Percentiles rank a stretch among this genome's conserved stretches.
Evolutionary conservation across 768 basidiomycete genomes (phyloP).

Genomic region (Auriculariales sp.): DNA sequence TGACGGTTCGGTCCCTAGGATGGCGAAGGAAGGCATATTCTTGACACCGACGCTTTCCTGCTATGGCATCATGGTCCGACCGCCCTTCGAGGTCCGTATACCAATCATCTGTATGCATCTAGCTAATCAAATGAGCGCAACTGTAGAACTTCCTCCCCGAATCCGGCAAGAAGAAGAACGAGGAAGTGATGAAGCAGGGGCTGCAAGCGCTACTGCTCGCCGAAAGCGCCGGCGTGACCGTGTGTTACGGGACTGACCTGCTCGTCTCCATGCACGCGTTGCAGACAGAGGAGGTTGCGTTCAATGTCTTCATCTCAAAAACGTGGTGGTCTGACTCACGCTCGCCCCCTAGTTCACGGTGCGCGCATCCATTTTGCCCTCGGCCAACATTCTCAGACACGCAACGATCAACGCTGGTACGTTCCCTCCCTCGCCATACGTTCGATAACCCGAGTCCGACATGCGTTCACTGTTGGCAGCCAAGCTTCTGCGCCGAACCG

Average conservation of each 20-base stretch:
- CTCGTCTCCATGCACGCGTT: constrained; percentile 50
- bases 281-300: constrained; percentile 34
- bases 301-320: no score
- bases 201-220: constrained; percentile 26
- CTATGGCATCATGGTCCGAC: constrained; percentile 27
- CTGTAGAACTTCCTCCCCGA: constrained; percentile 19
- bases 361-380: constrained; percentile 20
- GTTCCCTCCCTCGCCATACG: not conserved
- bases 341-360: constrained; percentile 23
- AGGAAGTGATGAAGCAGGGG: constrained; percentile 25
- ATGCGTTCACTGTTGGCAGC: constrained; percentile 9
- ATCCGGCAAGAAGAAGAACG: constrained; percentile 24
- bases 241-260: constrained; percentile 21
- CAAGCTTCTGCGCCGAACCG: constrained; percentile 21
- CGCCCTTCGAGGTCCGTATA: constrained; percentile 20
- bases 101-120: not conserved
- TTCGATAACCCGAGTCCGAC: not conserved
- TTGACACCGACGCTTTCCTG: constrained; percentile 29
- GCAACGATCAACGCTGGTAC: constrained; percentile 25
- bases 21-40: constrained; percentile 27
- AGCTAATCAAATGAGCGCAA: no score
- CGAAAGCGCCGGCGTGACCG: constrained; percentile 24
- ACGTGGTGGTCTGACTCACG: no score
- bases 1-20: constrained; percentile 8
- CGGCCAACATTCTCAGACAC: constrained; percentile 22